These are phyloP conservation scores for Phialophora macrospora DNA, from an alignment of 2,329 filamentous ascomycete species.

Conservation along the genomic window DNA sequence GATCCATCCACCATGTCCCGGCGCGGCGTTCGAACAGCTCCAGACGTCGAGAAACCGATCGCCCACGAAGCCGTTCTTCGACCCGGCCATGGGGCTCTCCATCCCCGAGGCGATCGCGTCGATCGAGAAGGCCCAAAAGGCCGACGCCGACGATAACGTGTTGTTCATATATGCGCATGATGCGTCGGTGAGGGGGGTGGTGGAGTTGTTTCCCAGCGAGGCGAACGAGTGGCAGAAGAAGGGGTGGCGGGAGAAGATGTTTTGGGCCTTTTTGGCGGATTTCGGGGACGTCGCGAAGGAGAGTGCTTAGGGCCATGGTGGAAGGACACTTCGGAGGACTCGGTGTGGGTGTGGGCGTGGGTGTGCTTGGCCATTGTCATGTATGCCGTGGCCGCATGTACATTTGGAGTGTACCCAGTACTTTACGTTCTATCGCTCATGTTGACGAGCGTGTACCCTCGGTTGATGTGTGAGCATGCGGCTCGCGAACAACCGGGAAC, in stretches of 20 bases:
- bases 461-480: too few relatives aligned
- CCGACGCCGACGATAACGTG: conserved; percentile 41
- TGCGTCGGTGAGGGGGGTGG: conserved; percentile 36
- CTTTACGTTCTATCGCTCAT: not conserved
- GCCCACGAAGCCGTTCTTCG: conserved; percentile 43
- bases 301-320: not conserved
- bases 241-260: conserved; percentile 38
- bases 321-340: not conserved
- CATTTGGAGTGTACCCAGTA: too few relatives aligned
- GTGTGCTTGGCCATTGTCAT: too few relatives aligned
- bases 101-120: conserved; percentile 29
- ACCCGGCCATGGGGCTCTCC: conserved; percentile 34
- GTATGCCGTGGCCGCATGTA: too few relatives aligned
- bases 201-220: conserved; percentile 39
- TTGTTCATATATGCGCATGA: conserved; percentile 43
- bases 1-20: conserved; percentile 9
- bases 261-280: conserved; percentile 33
- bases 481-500: too few relatives aligned
- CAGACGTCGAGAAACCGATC: conserved; percentile 5
- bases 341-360: not conserved
- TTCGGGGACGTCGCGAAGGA: conserved; percentile 19
- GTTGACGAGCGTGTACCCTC: too few relatives aligned
- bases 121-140: conserved; percentile 31
- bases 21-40: conserved; percentile 9
- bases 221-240: conserved; percentile 42